Conservation (phyloP, 75 land plant species). For the Cupressus sempervirens region DNA sequence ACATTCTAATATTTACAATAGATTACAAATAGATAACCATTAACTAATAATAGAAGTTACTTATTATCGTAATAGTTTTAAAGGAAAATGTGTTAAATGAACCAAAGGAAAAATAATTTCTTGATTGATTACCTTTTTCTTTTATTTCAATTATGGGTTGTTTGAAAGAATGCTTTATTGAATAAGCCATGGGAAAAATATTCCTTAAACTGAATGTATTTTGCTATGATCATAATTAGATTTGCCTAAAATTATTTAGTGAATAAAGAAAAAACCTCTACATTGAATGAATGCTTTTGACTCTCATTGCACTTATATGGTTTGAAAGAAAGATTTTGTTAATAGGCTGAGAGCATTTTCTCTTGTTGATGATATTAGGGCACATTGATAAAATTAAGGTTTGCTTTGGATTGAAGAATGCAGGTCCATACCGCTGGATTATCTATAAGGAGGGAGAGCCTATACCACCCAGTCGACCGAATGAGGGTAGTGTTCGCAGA, state of each 20-base stretch:
- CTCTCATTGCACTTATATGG: neutral
- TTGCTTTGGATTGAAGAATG: slow-evolving; percentile 8
- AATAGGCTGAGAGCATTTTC: neutral
- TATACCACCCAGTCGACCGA: slow-evolving; percentile 52
- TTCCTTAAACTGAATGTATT: neutral
- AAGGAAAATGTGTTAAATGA: neutral
- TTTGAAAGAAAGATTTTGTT: neutral
- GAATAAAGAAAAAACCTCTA: too few species aligned
- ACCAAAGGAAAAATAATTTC: neutral
- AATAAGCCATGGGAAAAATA: neutral
- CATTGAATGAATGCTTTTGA: neutral
- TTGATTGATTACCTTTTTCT: neutral
- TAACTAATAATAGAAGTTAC: too few species aligned
- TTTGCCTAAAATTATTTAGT: neutral
- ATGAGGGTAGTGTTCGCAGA: slow-evolving; percentile 63
- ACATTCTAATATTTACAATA: too few species aligned
- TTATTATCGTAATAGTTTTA: too few species aligned
- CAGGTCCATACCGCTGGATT: slow-evolving; percentile 76
- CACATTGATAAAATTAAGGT: neutral
- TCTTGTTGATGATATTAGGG: neutral
- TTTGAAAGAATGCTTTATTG: too few species aligned
- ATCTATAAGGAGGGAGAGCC: slow-evolving; percentile 46
- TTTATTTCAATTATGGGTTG: neutral
- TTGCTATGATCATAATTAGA: neutral
- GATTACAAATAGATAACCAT: too few species aligned